Conservation (phyloP, 768 basidiomycete species). For the Neoboletus brunneissimus region DNA sequence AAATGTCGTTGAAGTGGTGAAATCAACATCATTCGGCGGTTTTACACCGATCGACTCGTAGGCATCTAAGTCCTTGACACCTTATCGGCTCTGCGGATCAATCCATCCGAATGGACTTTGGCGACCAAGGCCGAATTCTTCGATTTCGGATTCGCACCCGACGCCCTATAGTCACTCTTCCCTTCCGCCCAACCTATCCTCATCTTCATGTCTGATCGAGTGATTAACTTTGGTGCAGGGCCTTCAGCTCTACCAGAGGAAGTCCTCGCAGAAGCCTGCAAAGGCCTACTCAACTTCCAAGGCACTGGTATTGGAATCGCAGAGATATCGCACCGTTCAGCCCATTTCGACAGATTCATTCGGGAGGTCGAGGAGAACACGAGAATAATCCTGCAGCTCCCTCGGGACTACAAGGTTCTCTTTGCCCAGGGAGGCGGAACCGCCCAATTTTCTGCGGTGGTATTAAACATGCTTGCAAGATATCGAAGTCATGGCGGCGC, state of each 20-base stretch:
- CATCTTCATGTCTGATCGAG: constrained; percentile 38
- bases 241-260: constrained; percentile 89
- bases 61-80: background rate
- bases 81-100: background rate
- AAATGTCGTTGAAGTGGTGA: background rate
- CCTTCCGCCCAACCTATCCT: background rate
- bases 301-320: constrained; percentile 93
- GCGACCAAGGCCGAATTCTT: background rate
- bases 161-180: no score
- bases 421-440: constrained; percentile 96
- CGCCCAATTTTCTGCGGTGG: constrained; percentile 87
- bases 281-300: constrained; percentile 86
- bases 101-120: background rate
- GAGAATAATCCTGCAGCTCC: constrained; percentile 75
- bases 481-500: constrained; percentile 69
- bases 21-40: background rate
- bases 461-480: constrained; percentile 86
- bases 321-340: constrained; percentile 93
- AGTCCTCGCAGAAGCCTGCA: constrained; percentile 79
- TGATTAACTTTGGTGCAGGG: constrained; percentile 91
- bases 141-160: background rate
- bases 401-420: constrained; percentile 78
- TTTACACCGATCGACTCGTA: background rate
- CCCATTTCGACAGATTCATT: constrained; percentile 77
- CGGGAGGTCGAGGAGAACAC: constrained; percentile 60